A percentile compares a stretch with the other conserved stretches of the same genome.
Evolutionary conservation across 257 asterid species (phyloP).

Genomic region (Plectranthus barbatus): DNA sequence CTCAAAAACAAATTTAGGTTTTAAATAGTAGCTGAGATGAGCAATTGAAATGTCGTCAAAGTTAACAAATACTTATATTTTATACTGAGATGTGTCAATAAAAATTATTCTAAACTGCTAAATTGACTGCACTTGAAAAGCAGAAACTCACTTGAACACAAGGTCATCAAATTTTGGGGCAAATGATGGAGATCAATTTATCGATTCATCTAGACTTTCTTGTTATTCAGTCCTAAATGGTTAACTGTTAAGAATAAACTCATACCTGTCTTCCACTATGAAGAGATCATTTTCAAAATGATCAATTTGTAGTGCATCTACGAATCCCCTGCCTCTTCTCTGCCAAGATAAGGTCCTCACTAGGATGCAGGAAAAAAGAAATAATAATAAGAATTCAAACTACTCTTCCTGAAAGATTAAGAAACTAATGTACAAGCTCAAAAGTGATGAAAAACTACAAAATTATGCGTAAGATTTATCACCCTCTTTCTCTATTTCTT

Average conservation of each 20-base stretch:
- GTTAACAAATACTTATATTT: background rate
- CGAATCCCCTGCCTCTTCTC: background rate
- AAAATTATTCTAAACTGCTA: background rate
- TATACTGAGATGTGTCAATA: background rate
- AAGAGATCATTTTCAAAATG: background rate
- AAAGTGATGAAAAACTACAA: background rate
- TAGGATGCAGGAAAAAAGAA: background rate
- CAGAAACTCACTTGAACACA: background rate
- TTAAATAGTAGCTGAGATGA: background rate
- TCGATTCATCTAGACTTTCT: background rate
- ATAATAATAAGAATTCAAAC: background rate
- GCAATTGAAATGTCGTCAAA: background rate
- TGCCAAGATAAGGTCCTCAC: slow-evolving; percentile 3
- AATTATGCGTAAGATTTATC: background rate
- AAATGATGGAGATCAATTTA: background rate
- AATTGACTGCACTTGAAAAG: background rate
- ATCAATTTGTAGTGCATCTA: background rate
- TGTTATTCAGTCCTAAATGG: background rate
- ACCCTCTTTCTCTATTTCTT: background rate
- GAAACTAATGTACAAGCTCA: background rate
- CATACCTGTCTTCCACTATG: background rate
- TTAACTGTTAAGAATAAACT: background rate
- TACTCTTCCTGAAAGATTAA: background rate
- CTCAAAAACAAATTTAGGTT: background rate
- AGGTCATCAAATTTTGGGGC: background rate